Conservation (phyloP, 805 yeast genomes). For the Ascoidea tarda region DNA sequence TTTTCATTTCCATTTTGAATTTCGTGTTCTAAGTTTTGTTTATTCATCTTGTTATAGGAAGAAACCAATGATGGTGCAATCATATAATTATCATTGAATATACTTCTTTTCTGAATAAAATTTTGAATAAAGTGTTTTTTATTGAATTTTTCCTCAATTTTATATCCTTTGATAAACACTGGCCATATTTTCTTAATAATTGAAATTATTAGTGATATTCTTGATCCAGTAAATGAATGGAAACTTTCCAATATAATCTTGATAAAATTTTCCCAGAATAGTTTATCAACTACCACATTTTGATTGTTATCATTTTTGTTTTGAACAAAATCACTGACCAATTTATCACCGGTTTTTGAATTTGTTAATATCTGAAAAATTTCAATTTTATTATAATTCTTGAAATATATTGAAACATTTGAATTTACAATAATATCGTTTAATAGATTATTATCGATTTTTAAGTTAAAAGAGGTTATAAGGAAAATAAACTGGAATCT, state of each 20-base stretch:
- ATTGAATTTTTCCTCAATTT: not conserved
- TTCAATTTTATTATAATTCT: conserved; percentile 21
- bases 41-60: not conserved
- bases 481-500: conserved; percentile 3
- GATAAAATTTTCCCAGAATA: conserved; percentile 24
- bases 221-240: conserved; percentile 25
- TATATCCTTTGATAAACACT: not conserved
- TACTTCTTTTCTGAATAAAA: not conserved
- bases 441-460: conserved; percentile 13
- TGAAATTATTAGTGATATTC: conserved; percentile 16
- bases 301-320: conserved; percentile 11
- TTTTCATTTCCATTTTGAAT: no score
- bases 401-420: conserved; percentile 23
- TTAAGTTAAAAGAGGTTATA: conserved; percentile 5
- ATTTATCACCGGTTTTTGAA: conserved; percentile 13
- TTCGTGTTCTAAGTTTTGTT: no score
- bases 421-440: conserved; percentile 17
- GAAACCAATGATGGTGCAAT: not conserved
- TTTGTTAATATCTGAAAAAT: conserved; percentile 18
- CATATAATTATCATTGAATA: no score
- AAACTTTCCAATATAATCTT: conserved; percentile 28
- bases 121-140: no score
- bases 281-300: conserved; percentile 6
- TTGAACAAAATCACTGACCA: conserved; percentile 10
- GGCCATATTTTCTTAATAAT: conserved; percentile 8